A percentile compares a stretch with the other conserved stretches of the same genome.
Conservation (phyloP, 805 yeast species). For the Candida parachauliodes region DNA sequence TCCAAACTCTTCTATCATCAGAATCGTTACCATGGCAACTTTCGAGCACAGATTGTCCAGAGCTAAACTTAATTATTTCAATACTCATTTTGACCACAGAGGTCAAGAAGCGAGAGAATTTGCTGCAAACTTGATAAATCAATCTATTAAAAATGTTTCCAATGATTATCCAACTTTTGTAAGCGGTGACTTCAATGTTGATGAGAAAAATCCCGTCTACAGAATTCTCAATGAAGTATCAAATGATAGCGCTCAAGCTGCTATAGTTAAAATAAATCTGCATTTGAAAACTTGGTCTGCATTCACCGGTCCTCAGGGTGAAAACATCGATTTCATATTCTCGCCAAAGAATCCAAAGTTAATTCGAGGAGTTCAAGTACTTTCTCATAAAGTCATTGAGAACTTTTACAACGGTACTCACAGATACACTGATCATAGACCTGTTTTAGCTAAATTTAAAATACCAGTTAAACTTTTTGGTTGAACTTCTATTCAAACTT, state of each 20-base stretch:
- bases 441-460: slow-evolving; percentile 19
- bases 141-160: slow-evolving; percentile 27
- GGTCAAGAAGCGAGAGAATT: slow-evolving; percentile 34
- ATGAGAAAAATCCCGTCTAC: slow-evolving; percentile 15
- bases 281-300: slow-evolving; percentile 24
- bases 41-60: slow-evolving; percentile 21
- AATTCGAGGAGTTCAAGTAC: slow-evolving; percentile 13
- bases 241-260: slow-evolving; percentile 16
- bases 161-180: slow-evolving; percentile 22
- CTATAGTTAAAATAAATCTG: slow-evolving; percentile 12
- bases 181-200: slow-evolving; percentile 55
- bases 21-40: slow-evolving; percentile 36
- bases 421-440: slow-evolving; percentile 47
- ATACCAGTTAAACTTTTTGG: no score
- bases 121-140: slow-evolving; percentile 41
- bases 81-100: slow-evolving; percentile 40
- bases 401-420: slow-evolving; percentile 17
- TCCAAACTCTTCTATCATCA: slow-evolving; percentile 44
- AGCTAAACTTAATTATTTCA: slow-evolving; percentile 25
- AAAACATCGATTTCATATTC: slow-evolving; percentile 39
- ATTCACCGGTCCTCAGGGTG: slow-evolving; percentile 14
- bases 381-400: slow-evolving; percentile 29
- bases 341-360: slow-evolving; percentile 25
- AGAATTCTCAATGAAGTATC: slow-evolving; percentile 21
- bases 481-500: no score